Evolutionary conservation across 1,284 basidiomycete species (phyloP).

Genomic region (Trametes hirsuta): DNA sequence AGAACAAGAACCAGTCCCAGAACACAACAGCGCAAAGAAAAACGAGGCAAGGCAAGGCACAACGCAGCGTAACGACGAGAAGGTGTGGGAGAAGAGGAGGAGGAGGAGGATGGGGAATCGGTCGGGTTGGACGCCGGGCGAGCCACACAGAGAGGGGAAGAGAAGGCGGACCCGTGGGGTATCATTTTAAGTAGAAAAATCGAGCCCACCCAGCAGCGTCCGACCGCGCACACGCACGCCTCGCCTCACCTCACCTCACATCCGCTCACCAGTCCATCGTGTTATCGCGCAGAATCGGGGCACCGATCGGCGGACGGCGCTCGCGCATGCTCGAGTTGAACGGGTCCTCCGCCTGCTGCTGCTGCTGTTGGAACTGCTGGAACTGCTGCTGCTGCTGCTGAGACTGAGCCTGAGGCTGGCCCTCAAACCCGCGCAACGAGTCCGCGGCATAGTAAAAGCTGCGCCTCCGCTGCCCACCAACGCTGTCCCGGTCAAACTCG

Average conservation of each 20-base stretch:
- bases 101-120: background rate
- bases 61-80: background rate
- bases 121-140: too few species aligned
- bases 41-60: background rate
- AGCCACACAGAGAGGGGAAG: too few species aligned
- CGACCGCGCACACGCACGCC: background rate
- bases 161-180: conserved; percentile 1
- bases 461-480: conserved; percentile 69
- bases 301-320: conserved; percentile 34
- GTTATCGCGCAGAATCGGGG: conserved; percentile 37
- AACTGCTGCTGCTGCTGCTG: conserved; percentile 3
- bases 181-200: conserved; percentile 14
- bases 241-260: background rate
- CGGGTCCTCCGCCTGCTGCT: conserved; percentile 14
- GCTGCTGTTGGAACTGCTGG: conserved; percentile 5
- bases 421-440: conserved; percentile 61
- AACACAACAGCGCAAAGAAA: conserved; percentile 7
- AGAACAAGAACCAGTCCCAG: conserved; percentile 11
- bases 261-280: conserved; percentile 35
- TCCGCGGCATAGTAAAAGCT: conserved; percentile 87
- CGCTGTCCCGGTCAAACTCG: conserved; percentile 73
- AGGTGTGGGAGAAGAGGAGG: background rate
- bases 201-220: background rate
- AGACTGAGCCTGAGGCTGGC: background rate
- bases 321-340: conserved; percentile 34